Percentiles rank a stretch among this genome's conserved stretches.
Conservation (phyloP, 2,329 filamentous ascomycete species). For the Pestalotiopsis sp. region DNA sequence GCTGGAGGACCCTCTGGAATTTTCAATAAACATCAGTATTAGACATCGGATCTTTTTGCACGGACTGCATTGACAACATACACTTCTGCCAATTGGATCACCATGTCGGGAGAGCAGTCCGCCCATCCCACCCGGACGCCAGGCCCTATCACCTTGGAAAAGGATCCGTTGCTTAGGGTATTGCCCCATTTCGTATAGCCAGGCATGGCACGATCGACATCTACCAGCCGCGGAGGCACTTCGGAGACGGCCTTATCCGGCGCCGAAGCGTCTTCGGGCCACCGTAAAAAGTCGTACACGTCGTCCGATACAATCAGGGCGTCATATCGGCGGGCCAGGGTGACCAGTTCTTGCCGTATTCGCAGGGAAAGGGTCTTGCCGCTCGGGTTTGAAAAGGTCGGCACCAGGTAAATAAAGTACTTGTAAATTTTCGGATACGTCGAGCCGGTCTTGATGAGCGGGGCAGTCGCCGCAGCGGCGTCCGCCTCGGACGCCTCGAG, state of each 20-base stretch:
- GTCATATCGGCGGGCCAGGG: conserved; percentile 64
- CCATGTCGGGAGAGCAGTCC: conserved; percentile 46
- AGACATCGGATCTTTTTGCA: neutral
- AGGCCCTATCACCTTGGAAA: conserved; percentile 66
- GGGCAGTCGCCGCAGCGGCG: conserved; percentile 11
- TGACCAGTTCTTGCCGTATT: conserved; percentile 59
- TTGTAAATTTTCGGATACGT: conserved; percentile 43
- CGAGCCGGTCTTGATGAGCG: conserved; percentile 48
- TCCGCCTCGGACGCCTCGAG: conserved; percentile 33
- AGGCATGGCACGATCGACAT: conserved; percentile 61
- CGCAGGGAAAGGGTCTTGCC: conserved; percentile 64
- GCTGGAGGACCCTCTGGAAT: conserved; percentile 23
- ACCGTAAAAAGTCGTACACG: conserved; percentile 72
- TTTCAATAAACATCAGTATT: neutral
- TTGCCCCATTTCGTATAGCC: conserved; percentile 65
- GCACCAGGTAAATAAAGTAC: conserved; percentile 68
- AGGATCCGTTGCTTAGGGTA: conserved; percentile 64
- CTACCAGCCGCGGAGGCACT: conserved; percentile 56
- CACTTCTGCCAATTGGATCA: conserved; percentile 61
- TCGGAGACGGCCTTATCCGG: neutral
- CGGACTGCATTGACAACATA: conserved; percentile 36
- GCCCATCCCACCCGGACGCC: conserved; percentile 65
- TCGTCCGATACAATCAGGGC: conserved; percentile 70
- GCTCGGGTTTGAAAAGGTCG: conserved; percentile 72
- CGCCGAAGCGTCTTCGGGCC: conserved; percentile 37